Evolutionary conservation across 31 red algal species (phyloP).

Genomic region (Odonthalia washingtoniensis): DNA sequence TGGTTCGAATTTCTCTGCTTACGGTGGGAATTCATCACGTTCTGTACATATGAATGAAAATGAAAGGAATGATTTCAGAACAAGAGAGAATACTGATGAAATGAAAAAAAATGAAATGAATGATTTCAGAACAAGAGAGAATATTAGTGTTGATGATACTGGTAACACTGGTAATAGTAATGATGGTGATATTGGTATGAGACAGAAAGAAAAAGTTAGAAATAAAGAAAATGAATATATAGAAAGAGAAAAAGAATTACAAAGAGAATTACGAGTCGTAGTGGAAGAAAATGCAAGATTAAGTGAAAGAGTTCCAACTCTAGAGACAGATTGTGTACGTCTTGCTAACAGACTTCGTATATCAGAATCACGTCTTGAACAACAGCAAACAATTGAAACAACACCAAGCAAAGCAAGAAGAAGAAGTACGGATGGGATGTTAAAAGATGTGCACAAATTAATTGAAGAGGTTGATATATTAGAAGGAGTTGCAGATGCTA

Average conservation of each 20-base stretch:
- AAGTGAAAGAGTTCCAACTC: too few species aligned
- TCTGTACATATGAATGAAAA: too few species aligned
- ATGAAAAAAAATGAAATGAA: too few species aligned
- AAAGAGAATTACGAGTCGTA: conserved; percentile 43
- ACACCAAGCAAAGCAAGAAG: not conserved
- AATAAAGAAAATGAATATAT: not conserved
- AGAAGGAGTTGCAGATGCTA: conserved; percentile 40
- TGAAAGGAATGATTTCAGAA: too few species aligned
- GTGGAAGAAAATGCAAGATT: too few species aligned
- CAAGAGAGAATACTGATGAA: too few species aligned
- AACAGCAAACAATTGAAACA: too few species aligned
- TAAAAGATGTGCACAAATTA: conserved; percentile 9
- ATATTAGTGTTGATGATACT: not conserved
- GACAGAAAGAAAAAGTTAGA: not conserved
- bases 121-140: not conserved
- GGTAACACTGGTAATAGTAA: not conserved
- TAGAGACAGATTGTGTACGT: too few species aligned
- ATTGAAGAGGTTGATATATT: conserved; percentile 58
- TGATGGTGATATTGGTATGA: not conserved
- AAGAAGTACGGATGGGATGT: not conserved
- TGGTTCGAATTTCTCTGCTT: too few species aligned
- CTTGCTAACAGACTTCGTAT: too few species aligned
- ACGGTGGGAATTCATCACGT: too few species aligned
- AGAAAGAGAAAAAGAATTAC: conserved; percentile 41
- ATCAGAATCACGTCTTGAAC: too few species aligned